Evolutionary conservation across 169 alveolate genomes (phyloP).

Genomic region (Eimeria acervulina): DNA sequence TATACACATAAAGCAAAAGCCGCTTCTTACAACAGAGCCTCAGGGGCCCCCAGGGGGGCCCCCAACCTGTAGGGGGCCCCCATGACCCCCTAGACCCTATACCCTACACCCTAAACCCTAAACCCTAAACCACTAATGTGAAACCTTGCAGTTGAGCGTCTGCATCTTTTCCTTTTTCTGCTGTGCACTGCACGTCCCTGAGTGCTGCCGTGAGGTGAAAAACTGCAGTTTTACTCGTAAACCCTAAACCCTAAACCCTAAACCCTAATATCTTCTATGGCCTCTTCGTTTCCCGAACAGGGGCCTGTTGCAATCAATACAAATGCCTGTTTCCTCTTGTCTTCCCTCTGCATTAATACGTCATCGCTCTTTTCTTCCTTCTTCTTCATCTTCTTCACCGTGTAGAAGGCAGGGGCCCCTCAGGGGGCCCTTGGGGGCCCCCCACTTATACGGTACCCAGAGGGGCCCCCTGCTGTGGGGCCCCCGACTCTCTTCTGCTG

Average conservation of each 20-base stretch:
- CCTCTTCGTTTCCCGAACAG: neutral
- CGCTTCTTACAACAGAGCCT: neutral
- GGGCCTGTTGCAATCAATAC: neutral
- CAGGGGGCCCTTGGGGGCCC: neutral
- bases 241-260: slow-evolving; percentile 50
- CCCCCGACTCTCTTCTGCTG: neutral
- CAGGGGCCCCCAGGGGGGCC: neutral
- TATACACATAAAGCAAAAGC: neutral
- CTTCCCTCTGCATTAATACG: neutral
- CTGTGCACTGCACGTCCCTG: neutral
- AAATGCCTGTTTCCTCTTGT: neutral
- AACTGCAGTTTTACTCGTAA: neutral
- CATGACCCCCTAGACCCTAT: neutral
- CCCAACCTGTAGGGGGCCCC: neutral
- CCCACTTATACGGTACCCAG: neutral
- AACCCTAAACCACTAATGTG: neutral
- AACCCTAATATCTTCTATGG: neutral
- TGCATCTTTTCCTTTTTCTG: neutral
- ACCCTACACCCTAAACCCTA: slow-evolving; percentile 2
- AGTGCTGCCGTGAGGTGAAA: neutral
- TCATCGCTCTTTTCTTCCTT: neutral
- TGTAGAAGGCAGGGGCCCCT: neutral
- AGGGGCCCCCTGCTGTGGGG: slow-evolving; percentile 5
- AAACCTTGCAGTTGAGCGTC: neutral
- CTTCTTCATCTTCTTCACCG: neutral